These are phyloP conservation scores for Ocimum tenuiflorum DNA, from an alignment of 257 asterid species.

Conservation along the genomic window DNA sequence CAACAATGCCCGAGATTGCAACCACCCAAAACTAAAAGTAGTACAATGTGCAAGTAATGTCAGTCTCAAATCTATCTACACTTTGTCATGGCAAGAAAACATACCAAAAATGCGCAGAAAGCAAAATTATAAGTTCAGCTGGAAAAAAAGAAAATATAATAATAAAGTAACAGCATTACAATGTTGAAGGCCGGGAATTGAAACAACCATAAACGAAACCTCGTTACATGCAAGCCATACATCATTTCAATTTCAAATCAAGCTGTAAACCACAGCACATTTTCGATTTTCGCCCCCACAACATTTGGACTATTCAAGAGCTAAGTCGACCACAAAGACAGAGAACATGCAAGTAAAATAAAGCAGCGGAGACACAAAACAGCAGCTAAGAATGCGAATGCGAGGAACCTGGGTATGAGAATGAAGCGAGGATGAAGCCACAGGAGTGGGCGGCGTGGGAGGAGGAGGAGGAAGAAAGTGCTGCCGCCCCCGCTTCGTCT, in stretches of 20 bases:
- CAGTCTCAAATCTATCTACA: not conserved
- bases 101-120: too few relatives aligned
- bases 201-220: not conserved
- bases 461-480: conserved; percentile 1
- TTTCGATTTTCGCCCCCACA: not conserved
- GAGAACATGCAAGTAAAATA: conserved; percentile 15
- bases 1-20: too few relatives aligned
- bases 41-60: not conserved
- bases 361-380: not conserved
- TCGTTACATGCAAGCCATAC: conserved; percentile 5
- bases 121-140: too few relatives aligned
- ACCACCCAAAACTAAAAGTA: too few relatives aligned
- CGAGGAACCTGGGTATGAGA: conserved; percentile 23
- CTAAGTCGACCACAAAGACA: not conserved
- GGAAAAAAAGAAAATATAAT: too few relatives aligned
- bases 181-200: not conserved
- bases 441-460: not conserved
- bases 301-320: too few relatives aligned
- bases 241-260: not conserved
- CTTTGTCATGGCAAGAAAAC: too few relatives aligned
- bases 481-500: conserved; percentile 17
- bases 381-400: not conserved
- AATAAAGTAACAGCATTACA: too few relatives aligned
- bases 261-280: not conserved
- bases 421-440: conserved; percentile 20